Evolutionary conservation across 179 eudicot species (phyloP), one percentile per base, ranked within the genome.

Genomic region (Silene coronaria): DNA sequence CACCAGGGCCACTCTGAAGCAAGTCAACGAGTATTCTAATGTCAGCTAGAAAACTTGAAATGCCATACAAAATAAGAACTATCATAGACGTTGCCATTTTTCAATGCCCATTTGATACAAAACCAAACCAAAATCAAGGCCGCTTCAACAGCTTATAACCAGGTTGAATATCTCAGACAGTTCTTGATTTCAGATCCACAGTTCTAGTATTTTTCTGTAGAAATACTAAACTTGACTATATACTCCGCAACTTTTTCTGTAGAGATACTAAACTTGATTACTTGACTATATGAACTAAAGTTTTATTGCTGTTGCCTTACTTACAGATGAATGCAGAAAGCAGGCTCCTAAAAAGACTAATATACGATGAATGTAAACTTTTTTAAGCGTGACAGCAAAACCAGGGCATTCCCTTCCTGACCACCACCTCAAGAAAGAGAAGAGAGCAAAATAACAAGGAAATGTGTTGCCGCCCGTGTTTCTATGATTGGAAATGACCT

Each of bases 221-320:
- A 8, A 67, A 34, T 36, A 67, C 71, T 66, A n/a, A 9, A 32
- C 48, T 66, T 32, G 46, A 66, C 34, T 26, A 66, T n/a, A 66
- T 38, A 16, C n/a, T n/a, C n/a, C n/a, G n/a, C n/a, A n/a, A n/a
- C n/a, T 17, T 5, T 17, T 65, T 68, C 19, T 68, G 19, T 22
- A 68, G 8, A 8, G 36, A 34, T 36, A 67, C 71, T 66, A n/a
- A 9, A 32, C 48, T 66, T 32, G 46, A 66, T n/a, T n/a, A n/a
- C n/a, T n/a, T n/a, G n/a, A n/a, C 34, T 26, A 66, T n/a, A 66
- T 38, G 10, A 66, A 34, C 12, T 7, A 30, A 32, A 62, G 12
- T 21, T 21, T 34, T 3, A 2, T 36, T 3, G 3, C 51, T 34
- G 16, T 24, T 36, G 9, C 38, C 6, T 38, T 28, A 26, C 22